Conservation (phyloP, 257 asterid genomes). For the Linderniella brevidens region DNA sequence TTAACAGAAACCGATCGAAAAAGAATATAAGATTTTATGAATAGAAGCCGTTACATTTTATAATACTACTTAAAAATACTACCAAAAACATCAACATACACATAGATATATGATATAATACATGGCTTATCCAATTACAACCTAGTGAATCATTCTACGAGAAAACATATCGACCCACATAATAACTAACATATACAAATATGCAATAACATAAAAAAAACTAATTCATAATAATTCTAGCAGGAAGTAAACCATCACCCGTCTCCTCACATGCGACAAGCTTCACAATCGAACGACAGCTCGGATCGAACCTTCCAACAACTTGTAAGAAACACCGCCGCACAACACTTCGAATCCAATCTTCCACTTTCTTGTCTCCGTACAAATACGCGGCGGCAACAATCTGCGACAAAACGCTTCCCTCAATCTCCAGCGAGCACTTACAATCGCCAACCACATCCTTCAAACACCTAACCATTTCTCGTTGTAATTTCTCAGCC, state of each 20-base stretch:
- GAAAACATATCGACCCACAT: too few relatives aligned
- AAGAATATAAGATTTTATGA: too few relatives aligned
- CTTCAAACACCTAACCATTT: constrained; percentile 23
- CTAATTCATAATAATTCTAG: not conserved
- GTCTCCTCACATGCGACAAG: constrained; percentile 13
- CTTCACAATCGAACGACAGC: constrained; percentile 33
- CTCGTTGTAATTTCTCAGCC: constrained; percentile 20
- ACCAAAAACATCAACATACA: too few relatives aligned
- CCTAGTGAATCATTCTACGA: too few relatives aligned
- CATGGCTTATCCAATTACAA: too few relatives aligned
- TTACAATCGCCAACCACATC: constrained; percentile 16
- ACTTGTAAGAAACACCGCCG: constrained; percentile 37
- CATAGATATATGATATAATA: too few relatives aligned
- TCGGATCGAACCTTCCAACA: constrained; percentile 30
- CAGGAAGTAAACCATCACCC: not conserved
- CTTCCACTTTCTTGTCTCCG: constrained; percentile 29
- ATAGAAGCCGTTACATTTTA: too few relatives aligned
- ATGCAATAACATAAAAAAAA: too few relatives aligned
- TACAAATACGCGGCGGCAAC: constrained; percentile 34
- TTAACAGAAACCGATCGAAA: too few relatives aligned
- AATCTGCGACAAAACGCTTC: constrained; percentile 39
- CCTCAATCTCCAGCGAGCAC: constrained; percentile 53
- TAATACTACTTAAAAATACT: too few relatives aligned
- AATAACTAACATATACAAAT: too few relatives aligned
- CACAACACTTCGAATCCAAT: constrained; percentile 48